Percentiles rank a stretch among this genome's conserved stretches.
Evolutionary conservation across 169 alveolate genomes (phyloP).

Genomic region (Eimeria sp.): DNA sequence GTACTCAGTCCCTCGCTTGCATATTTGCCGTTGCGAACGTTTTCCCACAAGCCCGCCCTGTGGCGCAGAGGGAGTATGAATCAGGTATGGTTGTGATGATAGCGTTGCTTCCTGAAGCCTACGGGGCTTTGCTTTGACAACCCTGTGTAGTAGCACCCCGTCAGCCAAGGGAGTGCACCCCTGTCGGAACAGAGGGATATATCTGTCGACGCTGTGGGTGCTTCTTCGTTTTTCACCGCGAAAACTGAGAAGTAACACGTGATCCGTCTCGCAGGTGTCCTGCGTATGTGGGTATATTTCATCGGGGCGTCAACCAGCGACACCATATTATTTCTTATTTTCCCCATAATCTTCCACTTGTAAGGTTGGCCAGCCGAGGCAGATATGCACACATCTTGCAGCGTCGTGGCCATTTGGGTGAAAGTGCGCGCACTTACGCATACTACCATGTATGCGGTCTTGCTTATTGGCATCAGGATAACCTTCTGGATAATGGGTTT

Average conservation of each 20-base stretch:
- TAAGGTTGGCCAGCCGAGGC: neutral
- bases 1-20: conserved; percentile 55
- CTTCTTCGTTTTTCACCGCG: neutral
- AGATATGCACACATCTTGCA: neutral
- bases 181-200: neutral
- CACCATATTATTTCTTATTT: conserved; percentile 18
- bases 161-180: neutral
- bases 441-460: neutral
- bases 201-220: neutral
- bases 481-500: conserved; percentile 60
- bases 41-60: conserved; percentile 73
- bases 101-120: neutral
- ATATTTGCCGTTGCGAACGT: conserved; percentile 49
- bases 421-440: neutral
- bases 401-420: neutral
- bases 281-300: conserved; percentile 73
- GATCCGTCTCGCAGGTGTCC: conserved; percentile 56
- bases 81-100: conserved; percentile 16
- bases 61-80: conserved; percentile 66
- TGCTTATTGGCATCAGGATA: conserved; percentile 15
- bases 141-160: neutral
- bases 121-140: neutral
- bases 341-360: conserved; percentile 67
- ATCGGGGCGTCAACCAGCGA: conserved; percentile 63
- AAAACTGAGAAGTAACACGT: neutral